Percentiles rank a stretch among this genome's conserved stretches.
These are phyloP conservation scores for Talaromyces trachyspermus DNA, from an alignment of 495 filamentous ascomycete genomes.

Conservation along the genomic window DNA sequence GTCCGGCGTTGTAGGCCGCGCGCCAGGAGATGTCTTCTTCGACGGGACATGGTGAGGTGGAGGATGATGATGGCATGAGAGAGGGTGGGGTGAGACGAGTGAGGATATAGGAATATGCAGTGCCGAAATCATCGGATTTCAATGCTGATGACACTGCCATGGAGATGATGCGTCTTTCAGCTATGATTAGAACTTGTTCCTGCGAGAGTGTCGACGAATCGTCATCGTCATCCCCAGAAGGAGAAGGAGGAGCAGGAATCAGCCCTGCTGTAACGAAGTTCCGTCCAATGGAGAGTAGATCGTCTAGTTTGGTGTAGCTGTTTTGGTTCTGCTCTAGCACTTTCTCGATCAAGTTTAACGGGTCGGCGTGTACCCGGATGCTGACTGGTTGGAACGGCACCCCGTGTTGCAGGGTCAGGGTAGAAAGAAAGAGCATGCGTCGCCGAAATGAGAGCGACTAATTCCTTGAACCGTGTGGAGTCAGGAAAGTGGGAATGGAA, in stretches of 20 bases:
- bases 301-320: constrained; percentile 80
- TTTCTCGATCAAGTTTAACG: constrained; percentile 72
- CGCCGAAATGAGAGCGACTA: constrained; percentile 67
- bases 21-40: constrained; percentile 86
- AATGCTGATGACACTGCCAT: constrained; percentile 89
- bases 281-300: constrained; percentile 69
- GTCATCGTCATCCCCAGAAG: constrained; percentile 12
- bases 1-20: constrained; percentile 81
- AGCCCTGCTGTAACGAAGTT: constrained; percentile 71
- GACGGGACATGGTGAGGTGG: constrained; percentile 19
- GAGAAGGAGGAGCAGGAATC: constrained; percentile 17
- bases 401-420: constrained; percentile 83
- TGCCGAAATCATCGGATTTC: constrained; percentile 85
- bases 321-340: constrained; percentile 81
- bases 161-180: constrained; percentile 65
- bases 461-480: constrained; percentile 47
- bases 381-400: constrained; percentile 88
- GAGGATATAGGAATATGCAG: constrained; percentile 91
- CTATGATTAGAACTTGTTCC: constrained; percentile 25
- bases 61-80: constrained; percentile 20
- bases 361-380: constrained; percentile 79
- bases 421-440: constrained; percentile 86
- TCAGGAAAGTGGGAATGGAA: constrained; percentile 58
- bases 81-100: constrained; percentile 47
- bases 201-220: constrained; percentile 2